Evolutionary conservation across 257 asterid species (phyloP), one percentile per base, ranked within the genome.

Genomic region (Fraxinus cuspidata): DNA sequence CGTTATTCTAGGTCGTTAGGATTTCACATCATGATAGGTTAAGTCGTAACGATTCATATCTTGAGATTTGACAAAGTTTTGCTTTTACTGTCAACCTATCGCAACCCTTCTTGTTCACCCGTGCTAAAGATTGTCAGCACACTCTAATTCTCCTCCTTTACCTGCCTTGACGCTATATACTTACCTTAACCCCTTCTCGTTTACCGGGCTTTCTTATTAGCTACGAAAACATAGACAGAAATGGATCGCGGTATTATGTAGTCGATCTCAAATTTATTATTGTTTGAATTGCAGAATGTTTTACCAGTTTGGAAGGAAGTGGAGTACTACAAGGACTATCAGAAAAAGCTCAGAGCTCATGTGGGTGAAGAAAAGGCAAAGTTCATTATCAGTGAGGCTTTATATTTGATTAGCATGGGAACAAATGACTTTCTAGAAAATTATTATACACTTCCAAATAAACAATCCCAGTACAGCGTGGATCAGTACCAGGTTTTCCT

Each of bases 371-470:
- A 66, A 66, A 87, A 86, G 72, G 90, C 91, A 68, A 76, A 85
- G 3, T 15, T 12, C 51, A 78, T 91, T 63, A 87, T 90, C 34
- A 65, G 28, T 0, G 96, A 90, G 72, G 85, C 99, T 18, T 86
- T 95, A 56, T 91, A 95, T 19, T 1, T 94, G 2, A 79, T 91
- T 18, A 94, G 97, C 88, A 58, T 91, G 18, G 97, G 97, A 81
- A 91, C 99, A 84, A 95, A 95, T 71, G 99, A 95, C 77, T 95
- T 92, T 85, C 83, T 95, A 0, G 99, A 95, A 40, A 95, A 95
- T 69, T 95, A 95, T 86, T 95, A 92, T 80, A 85, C 92, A 16
- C 79, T 91, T 42, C 93, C 90, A 0, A 23, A 65, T 10, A 84
- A 86, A 21, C 80, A 88, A 16, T 75, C 88, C 42, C 88, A 84